Evolutionary conservation across 768 basidiomycete species (phyloP).

Genomic region (Leucocoprinus sp.): DNA sequence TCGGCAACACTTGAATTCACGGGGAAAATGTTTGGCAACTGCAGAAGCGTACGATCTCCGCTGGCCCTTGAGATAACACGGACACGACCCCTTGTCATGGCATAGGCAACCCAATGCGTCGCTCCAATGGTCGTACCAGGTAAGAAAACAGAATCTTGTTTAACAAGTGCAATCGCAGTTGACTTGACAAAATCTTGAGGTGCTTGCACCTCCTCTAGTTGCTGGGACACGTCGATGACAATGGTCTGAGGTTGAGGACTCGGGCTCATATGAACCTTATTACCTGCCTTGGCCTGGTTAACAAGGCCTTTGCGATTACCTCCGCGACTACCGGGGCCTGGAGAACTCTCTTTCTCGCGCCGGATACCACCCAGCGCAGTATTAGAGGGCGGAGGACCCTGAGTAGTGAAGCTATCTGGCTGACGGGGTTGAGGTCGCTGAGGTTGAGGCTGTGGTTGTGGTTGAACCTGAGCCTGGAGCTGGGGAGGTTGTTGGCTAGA

Average conservation of each 20-base stretch:
- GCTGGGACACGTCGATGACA: constrained; percentile 66
- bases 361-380: constrained; percentile 16
- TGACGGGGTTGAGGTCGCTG: constrained; percentile 18
- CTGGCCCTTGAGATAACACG: constrained; percentile 85
- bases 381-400: constrained; percentile 6
- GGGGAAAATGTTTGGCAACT: constrained; percentile 59
- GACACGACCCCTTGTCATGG: constrained; percentile 85
- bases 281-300: constrained; percentile 32
- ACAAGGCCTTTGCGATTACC: constrained; percentile 27
- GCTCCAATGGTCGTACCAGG: constrained; percentile 86
- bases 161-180: constrained; percentile 85
- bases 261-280: constrained; percentile 48
- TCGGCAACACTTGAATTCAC: constrained; percentile 61
- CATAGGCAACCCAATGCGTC: constrained; percentile 89
- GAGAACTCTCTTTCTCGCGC: constrained; percentile 67
- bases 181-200: constrained; percentile 72
- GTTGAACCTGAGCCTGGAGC: constrained; percentile 40
- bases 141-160: constrained; percentile 76
- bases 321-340: constrained; percentile 39
- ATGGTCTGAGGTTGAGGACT: constrained; percentile 63
- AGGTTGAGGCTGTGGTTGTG: constrained; percentile 30
- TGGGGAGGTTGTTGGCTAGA: constrained; percentile 33
- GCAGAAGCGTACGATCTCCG: constrained; percentile 80
- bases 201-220: constrained; percentile 69
- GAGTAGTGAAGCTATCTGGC: constrained; percentile 13